These are phyloP conservation scores for Asterophora parasitica DNA, from an alignment of 768 basidiomycete species.

Conservation along the genomic window DNA sequence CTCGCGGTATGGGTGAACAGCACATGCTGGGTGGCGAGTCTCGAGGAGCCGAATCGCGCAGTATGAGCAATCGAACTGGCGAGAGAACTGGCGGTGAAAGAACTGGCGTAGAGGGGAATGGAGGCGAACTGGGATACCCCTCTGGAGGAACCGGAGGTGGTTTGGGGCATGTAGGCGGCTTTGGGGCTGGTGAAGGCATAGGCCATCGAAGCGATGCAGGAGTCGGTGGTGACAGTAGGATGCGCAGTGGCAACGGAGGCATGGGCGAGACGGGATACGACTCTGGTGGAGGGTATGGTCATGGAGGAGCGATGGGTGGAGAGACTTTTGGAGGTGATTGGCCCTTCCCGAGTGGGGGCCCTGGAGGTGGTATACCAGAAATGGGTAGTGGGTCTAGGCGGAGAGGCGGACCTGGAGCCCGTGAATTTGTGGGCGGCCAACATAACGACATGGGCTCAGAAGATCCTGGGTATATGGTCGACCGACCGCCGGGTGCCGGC, in stretches of 20 bases:
- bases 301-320: neutral
- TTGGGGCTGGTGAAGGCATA: neutral
- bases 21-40: too few species aligned
- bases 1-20: too few species aligned
- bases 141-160: neutral
- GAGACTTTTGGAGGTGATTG: too few species aligned
- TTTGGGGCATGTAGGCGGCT: neutral
- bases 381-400: neutral
- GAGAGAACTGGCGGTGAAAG: too few species aligned
- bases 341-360: too few species aligned
- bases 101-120: too few species aligned
- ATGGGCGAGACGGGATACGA: neutral
- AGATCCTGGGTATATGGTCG: neutral
- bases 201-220: neutral
- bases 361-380: too few species aligned
- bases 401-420: neutral
- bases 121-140: neutral
- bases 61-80: too few species aligned
- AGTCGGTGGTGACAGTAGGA: neutral
- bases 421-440: conserved; percentile 2
- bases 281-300: neutral
- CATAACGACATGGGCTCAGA: neutral
- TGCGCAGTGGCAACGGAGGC: neutral
- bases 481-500: neutral
- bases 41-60: too few species aligned